Evolutionary conservation across 1,139 yeast genomes (phyloP), one percentile per base, ranked within the genome.

Genomic region (Pichia terricola): DNA sequence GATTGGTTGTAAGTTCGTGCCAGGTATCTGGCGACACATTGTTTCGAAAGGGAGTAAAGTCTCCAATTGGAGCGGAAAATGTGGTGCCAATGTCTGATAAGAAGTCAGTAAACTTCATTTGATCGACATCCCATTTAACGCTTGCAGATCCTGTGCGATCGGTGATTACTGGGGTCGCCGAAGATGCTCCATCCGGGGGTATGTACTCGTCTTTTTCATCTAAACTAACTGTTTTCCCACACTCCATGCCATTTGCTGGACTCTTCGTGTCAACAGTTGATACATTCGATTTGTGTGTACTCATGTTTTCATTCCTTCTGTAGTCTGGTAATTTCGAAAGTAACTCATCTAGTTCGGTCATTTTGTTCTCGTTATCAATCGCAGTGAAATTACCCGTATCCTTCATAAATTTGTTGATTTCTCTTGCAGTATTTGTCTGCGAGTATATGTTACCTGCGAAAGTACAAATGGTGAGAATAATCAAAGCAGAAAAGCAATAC

Each of bases 361-460:
- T 44, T 28, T 63, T 47, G 33, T 53, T 51, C 42, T 60, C 62
- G 38, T 62, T 61, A 41, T 62, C 65, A 37, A 58, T 50, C 4
- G 77, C 77, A 44, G 71, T 71, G 40, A 69, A 64, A 52, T 73
- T 73, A 11, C 70, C 68, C 34, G 61, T 57, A 8, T 56, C 56
- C 6, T 72, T 68, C 75, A 73, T 70, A 44, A 53, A 59, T 41
- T 59, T 64, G 68, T 48, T 6, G 62, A 46, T 44, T 5, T 34
- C 64, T 32, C 69, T 56, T 1, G 70, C 75, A 38, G 56, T 59
- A 42, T 59, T 53, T 11, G 69, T 54, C 31, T 65, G 63, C 4
- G 59, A 53, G 39, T 59, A 62, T n/a, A 53, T 43, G 10, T 54
- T 51, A n/a, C 65, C 68, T 25, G 51, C 50, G 3, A 67, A 62